phyloP scores from a whole-genome alignment of 2,329 filamentous ascomycete genomes.

The Pochonia chlamydosporia region DNA sequence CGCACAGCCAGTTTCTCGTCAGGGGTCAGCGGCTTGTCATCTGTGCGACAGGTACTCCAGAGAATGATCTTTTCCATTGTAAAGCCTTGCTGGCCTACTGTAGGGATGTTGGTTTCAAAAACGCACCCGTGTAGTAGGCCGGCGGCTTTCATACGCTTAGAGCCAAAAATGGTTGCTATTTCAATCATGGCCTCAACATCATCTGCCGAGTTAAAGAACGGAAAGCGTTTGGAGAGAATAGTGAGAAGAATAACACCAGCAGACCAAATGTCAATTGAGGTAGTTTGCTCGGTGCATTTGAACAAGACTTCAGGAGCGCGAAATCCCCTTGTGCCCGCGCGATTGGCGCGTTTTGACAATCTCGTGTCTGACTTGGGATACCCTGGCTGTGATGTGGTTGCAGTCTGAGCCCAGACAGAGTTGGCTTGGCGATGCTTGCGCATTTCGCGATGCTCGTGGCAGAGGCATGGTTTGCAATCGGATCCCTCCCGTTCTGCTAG shows the following conservation, averaged over 20 bases:
- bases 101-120: conserved; percentile 89
- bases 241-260: conserved; percentile 97
- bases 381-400: conserved; percentile 49
- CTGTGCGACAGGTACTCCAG: conserved; percentile 81
- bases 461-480: conserved; percentile 77
- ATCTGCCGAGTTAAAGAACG: conserved; percentile 98
- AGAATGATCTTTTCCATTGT: conserved; percentile 88
- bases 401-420: conserved; percentile 51
- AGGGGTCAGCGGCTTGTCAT: conserved; percentile 48
- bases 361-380: conserved; percentile 89
- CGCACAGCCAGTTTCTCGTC: conserved; percentile 69
- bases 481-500: conserved; percentile 79
- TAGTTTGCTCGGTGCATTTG: conserved; percentile 93
- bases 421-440: conserved; percentile 55
- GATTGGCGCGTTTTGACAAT: conserved; percentile 83
- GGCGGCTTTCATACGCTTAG: conserved; percentile 73
- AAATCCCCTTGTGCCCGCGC: conserved; percentile 91
- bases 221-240: conserved; percentile 84
- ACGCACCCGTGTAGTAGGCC: conserved; percentile 83
- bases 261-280: conserved; percentile 94
- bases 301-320: conserved; percentile 93
- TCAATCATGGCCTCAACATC: conserved; percentile 97
- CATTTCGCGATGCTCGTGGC: conserved; percentile 57
- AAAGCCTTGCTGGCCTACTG: conserved; percentile 79
- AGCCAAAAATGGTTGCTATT: conserved; percentile 91